Evolutionary conservation across 2,329 filamentous ascomycete species (phyloP).

Genomic region (Pseudogymnoascus sp.): DNA sequence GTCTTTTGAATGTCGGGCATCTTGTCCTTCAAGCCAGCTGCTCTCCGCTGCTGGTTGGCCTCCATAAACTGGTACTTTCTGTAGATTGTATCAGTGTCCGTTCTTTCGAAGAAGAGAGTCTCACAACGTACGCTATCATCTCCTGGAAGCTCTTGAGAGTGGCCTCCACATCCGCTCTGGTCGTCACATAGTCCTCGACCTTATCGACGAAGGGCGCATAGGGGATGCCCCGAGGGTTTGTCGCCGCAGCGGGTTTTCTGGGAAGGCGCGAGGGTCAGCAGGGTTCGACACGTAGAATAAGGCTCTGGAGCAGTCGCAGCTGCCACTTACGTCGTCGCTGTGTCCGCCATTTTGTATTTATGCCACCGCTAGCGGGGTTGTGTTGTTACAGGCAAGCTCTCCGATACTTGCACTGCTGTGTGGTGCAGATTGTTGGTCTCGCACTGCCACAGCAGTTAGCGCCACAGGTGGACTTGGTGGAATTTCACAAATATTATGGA

Average conservation of each 20-base stretch:
- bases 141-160: constrained; percentile 81
- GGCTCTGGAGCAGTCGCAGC: not conserved
- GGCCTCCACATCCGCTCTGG: constrained; percentile 69
- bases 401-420: not conserved
- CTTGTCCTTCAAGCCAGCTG: constrained; percentile 79
- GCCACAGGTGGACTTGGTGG: not conserved
- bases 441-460: not conserved
- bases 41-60: constrained; percentile 78
- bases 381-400: not conserved
- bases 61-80: constrained; percentile 99
- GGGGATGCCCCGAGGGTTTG: constrained; percentile 78
- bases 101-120: not conserved
- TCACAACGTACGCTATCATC: constrained; percentile 70
- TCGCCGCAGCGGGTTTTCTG: constrained; percentile 47
- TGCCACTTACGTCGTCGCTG: constrained; percentile 21
- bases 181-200: constrained; percentile 79
- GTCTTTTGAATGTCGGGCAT: constrained; percentile 97
- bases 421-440: not conserved
- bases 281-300: not conserved
- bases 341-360: constrained; percentile 22
- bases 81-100: constrained; percentile 21
- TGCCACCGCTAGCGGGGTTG: not conserved
- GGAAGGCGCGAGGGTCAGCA: constrained; percentile 12
- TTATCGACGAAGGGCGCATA: constrained; percentile 80
- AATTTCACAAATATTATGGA: not conserved